Percentiles rank a stretch among this genome's conserved stretches.
These are phyloP conservation scores for Erysimum cheiranthoides DNA, from an alignment of 345 rosid species.

Conservation along the genomic window DNA sequence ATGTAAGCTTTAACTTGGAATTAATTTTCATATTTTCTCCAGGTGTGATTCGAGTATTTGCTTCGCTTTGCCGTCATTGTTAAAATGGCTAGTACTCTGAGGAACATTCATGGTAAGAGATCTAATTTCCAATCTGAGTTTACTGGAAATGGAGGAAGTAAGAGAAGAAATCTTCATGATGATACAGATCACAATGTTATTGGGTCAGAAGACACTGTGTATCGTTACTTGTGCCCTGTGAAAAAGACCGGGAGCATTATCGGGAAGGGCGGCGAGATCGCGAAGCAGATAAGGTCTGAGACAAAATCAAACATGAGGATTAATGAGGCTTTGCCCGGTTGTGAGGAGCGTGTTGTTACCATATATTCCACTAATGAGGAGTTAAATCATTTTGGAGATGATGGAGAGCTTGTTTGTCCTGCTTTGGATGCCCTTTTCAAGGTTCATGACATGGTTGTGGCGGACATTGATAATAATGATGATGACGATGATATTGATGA, in stretches of 20 bases:
- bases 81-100: conserved; percentile 60
- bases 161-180: conserved; percentile 64
- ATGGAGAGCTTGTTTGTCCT: conserved; percentile 60
- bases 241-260: conserved; percentile 71
- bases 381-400: conserved; percentile 58
- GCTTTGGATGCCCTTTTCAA: conserved; percentile 80
- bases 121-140: conserved; percentile 60
- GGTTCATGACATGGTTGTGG: conserved; percentile 61
- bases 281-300: conserved; percentile 69
- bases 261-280: conserved; percentile 80
- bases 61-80: neutral
- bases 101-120: conserved; percentile 67
- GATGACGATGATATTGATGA: conserved; percentile 49
- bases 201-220: conserved; percentile 66
- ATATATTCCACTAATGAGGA: conserved; percentile 67
- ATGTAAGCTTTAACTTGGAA: conserved; percentile 4
- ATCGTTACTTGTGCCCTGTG: conserved; percentile 68
- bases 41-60: conserved; percentile 19
- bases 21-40: neutral
- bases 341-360: conserved; percentile 76
- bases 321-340: conserved; percentile 63
- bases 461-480: conserved; percentile 40
- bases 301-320: conserved; percentile 69
- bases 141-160: conserved; percentile 55
- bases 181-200: conserved; percentile 63